Evolutionary conservation across 2,329 filamentous ascomycete genomes (phyloP).

Genomic region (Grosmannia clavigera): DNA sequence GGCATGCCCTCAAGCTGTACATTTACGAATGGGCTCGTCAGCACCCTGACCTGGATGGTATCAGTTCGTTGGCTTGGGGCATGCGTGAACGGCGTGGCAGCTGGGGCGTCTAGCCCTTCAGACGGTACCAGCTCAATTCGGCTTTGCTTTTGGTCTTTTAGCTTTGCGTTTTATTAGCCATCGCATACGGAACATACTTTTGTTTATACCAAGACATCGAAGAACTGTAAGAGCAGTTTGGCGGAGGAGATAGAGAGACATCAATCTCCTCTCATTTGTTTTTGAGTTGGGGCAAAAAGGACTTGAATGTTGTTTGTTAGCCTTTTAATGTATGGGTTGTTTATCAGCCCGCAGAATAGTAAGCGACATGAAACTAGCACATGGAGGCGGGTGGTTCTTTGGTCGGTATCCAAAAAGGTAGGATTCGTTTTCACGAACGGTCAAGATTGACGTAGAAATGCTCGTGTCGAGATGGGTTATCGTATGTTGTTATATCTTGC

Average conservation of each 20-base stretch:
- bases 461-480: background rate
- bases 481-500: background rate
- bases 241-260: background rate
- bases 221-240: background rate
- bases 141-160: background rate
- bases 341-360: background rate
- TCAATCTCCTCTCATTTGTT: too few species aligned
- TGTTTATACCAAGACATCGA: background rate
- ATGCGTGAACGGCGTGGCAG: conserved; percentile 55
- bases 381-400: background rate
- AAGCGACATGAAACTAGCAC: background rate
- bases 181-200: background rate
- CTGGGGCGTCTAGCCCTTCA: conserved; percentile 49
- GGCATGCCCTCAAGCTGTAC: conserved; percentile 74
- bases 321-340: too few species aligned
- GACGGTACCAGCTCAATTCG: background rate
- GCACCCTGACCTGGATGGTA: conserved; percentile 58
- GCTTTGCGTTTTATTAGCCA: background rate
- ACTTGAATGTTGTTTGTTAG: too few species aligned
- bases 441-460: too few species aligned
- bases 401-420: background rate
- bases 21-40: conserved; percentile 84
- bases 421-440: background rate
- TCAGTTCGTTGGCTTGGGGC: conserved; percentile 53
- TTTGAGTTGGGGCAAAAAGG: too few species aligned